Evolutionary conservation across 768 basidiomycete species (phyloP), one percentile per base, ranked within the genome.

Genomic region (Russula brevipes): DNA sequence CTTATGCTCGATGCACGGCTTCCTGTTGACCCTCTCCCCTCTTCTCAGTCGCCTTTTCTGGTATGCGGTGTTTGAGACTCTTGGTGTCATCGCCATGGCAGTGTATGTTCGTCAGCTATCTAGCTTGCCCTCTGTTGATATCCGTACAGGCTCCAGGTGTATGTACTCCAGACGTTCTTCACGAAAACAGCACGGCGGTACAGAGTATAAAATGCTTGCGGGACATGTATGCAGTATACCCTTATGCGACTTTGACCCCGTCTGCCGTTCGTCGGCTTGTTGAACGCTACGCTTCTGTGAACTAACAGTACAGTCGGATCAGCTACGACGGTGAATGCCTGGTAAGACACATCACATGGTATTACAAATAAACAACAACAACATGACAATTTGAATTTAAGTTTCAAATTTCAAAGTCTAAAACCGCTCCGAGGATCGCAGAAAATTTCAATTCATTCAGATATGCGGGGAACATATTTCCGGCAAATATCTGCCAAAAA

Each of bases 101-200:
- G 76, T 87, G 94, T 96, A 78, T 61, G 94, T 80, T 35, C 14
- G 59, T 55, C 42, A 53, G n/a, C 17, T 33, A 5, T 16, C 66
- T 24, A 39, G 9, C 19, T 60, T 42, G 69, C 31, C 59, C 45
- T 52, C 66, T n/a, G 41, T 68, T 70, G 46, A 60, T 36, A 36
- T 56, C 56, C 6, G 31, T 59, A 17, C 70, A 95, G 94, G 5
- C 74, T 89, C 62, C 94, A 98, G 76, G 90, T 96, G 12, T 96
- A 94, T 72, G 79, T 95, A 50, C 82, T 98, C 30, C 93, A 95
- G 75, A 95, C 92, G 19, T 98, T 96, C 85, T 98, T 98, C 77
- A 94, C 91, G n/a, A 85, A 88, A 74, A 94, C 93, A 8, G 92
- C 91, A 41, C 83, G 91, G 73, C 81, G 86, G 71, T 94, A 93